These are phyloP conservation scores for Sporisorium exsertum DNA, from an alignment of 1,284 basidiomycete species.

Conservation along the genomic window DNA sequence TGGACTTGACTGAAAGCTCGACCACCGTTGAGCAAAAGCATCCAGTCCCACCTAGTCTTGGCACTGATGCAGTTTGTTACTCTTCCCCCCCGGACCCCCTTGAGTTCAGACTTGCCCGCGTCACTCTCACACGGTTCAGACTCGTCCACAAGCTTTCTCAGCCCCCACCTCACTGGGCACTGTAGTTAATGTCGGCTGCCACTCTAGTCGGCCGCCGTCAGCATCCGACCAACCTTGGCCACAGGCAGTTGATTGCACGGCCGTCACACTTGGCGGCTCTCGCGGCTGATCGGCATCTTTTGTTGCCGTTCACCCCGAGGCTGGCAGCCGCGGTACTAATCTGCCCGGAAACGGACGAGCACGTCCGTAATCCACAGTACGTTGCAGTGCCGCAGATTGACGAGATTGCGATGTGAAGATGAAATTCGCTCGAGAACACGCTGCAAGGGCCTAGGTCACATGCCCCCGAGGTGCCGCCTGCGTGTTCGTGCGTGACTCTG, in stretches of 20 bases:
- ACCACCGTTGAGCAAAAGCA: not conserved
- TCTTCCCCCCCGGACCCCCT: too few relatives aligned
- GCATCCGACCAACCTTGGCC: conserved; percentile 12
- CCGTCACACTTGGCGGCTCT: not conserved
- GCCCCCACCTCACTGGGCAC: too few relatives aligned
- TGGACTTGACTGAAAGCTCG: not conserved
- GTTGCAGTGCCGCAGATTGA: too few relatives aligned
- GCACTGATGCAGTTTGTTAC: too few relatives aligned
- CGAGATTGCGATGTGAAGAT: not conserved
- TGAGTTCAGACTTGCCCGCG: too few relatives aligned
- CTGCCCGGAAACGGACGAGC: too few relatives aligned
- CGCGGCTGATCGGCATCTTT: not conserved
- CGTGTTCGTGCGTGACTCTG: not conserved
- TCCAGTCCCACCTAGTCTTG: not conserved
- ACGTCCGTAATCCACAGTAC: too few relatives aligned
- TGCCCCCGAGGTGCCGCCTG: not conserved
- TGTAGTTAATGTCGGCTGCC: too few relatives aligned
- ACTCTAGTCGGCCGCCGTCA: too few relatives aligned
- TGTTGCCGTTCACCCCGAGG: not conserved
- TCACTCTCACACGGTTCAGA: too few relatives aligned
- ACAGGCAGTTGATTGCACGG: not conserved
- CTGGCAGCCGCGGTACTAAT: too few relatives aligned
- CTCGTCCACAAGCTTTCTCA: too few relatives aligned
- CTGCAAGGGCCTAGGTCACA: conserved; percentile 8
- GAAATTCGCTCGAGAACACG: not conserved